These are phyloP conservation scores for Hypholoma sublateritium DNA, from an alignment of 768 basidiomycete genomes.

Conservation along the genomic window DNA sequence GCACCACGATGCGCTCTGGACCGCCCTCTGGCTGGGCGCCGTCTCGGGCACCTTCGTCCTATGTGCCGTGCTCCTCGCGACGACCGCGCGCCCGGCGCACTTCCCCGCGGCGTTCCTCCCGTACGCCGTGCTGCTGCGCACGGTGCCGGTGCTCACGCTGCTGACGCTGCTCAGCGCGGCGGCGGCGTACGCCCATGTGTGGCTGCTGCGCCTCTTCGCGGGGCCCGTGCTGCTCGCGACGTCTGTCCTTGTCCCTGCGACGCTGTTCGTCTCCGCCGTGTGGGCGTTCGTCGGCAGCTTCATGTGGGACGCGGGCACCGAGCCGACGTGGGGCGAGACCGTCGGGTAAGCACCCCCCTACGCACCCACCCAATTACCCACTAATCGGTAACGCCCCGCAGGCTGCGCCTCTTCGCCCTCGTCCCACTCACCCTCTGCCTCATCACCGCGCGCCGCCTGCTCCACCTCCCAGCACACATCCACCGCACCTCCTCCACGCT, in stretches of 20 bases:
- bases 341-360: constrained; percentile 54
- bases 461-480: constrained; percentile 69
- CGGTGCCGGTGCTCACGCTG: constrained; percentile 74
- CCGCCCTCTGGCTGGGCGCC: constrained; percentile 60
- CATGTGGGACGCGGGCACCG: constrained; percentile 48
- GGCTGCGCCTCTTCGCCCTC: constrained; percentile 77
- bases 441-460: constrained; percentile 68
- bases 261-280: constrained; percentile 69
- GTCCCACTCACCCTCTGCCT: constrained; percentile 70
- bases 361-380: constrained; percentile 2
- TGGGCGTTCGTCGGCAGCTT: constrained; percentile 87
- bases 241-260: constrained; percentile 72
- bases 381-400: constrained; percentile 23
- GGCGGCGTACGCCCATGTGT: constrained; percentile 72
- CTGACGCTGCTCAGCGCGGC: constrained; percentile 69
- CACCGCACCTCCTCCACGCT: constrained; percentile 62
- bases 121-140: constrained; percentile 73
- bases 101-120: constrained; percentile 42
- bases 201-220: constrained; percentile 77
- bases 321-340: constrained; percentile 81
- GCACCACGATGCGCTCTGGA: constrained; percentile 76
- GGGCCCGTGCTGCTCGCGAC: constrained; percentile 81
- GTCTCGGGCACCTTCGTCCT: constrained; percentile 61
- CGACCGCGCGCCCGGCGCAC: constrained; percentile 44
- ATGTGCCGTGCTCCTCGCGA: constrained; percentile 64